Evolutionary conservation across 305 asterid genomes (phyloP).

Genomic region (Fraxinus velutina): DNA sequence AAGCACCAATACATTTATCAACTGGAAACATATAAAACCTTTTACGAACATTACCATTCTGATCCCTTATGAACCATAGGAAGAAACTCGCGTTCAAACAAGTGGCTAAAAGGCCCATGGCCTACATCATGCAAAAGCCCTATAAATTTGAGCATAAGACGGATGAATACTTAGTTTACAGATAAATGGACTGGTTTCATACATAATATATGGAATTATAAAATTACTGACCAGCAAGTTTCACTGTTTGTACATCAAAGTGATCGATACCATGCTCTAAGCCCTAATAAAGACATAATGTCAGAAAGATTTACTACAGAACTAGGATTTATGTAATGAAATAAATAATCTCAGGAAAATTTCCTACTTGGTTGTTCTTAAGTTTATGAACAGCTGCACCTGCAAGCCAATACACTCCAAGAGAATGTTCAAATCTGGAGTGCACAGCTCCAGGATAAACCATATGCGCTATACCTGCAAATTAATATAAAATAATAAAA

Average conservation of each 20-base stretch:
- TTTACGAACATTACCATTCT: conserved; percentile 56
- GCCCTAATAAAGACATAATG: conserved; percentile 51
- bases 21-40: conserved; percentile 1
- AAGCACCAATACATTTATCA: background rate
- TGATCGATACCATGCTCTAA: conserved; percentile 78
- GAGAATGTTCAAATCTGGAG: conserved; percentile 56
- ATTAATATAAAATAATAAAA: background rate
- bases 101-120: conserved; percentile 94
- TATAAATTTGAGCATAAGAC: conserved; percentile 28
- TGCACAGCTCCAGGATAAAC: conserved; percentile 55
- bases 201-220: conserved; percentile 1
- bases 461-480: conserved; percentile 40
- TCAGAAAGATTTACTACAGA: conserved; percentile 16
- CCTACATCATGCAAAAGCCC: conserved; percentile 94
- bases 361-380: conserved; percentile 47
- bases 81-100: conserved; percentile 87
- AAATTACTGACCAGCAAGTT: conserved; percentile 68
- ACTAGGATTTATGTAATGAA: conserved; percentile 14
- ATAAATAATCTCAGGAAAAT: conserved; percentile 22
- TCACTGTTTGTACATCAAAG: conserved; percentile 74
- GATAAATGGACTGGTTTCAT: background rate
- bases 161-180: conserved; percentile 17
- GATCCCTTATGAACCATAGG: conserved; percentile 57
- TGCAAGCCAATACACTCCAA: conserved; percentile 55
- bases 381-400: conserved; percentile 43